Base-by-base conservation (phyloP, 2,329 filamentous ascomycete species). In the Ophiocordyceps camponoti-saundersi region DNA sequence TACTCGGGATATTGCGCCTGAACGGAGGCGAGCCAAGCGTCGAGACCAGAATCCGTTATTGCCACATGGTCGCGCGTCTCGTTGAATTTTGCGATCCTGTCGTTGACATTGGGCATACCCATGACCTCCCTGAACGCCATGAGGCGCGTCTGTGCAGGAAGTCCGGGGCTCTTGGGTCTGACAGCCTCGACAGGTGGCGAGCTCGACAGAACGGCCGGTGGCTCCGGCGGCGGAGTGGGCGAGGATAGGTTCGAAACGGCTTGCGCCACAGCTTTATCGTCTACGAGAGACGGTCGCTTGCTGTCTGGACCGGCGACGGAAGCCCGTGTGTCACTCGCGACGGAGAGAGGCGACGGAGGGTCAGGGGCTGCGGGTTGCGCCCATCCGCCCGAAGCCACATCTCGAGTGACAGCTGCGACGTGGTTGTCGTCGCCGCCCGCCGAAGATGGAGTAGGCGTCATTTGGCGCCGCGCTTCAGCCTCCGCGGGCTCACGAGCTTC, bases 101-200 rank as follows among this genome's bases (percentile, higher is more conserved):
- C 80, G 15, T 71, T 61, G 0, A 79, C 62, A 2, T 75, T 77
- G 16, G 75, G 70, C 45, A 92, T 70, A 10, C 75, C 77, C 55
- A 87, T 71, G 50, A 95, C 94, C 48, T 94, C 83, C 45, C 80
- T 77, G 63, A 93, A 89, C 1, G 73, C 68, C 52, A 74, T 70
- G 36, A 75, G 65, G 44, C 57, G 56, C 12, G 57, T 44, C 22
- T 48, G 50, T 22, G 48, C 42, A 23, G 44, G 42, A 12, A 20
- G 42, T 13, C 26, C 26, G 26, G 26, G 26, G 26, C 21, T n/a
- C n/a, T 11, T 22, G 13, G 48, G 22, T 12, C 45, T 30, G 13
- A 51, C 42, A 50, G 48, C 18, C 49, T 52, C 48, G n/a, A 51
- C 46, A 7, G 50, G 46, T 26, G 52, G 47, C 6, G 45, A 48